Base-by-base conservation (phyloP, 192 early-diverging fungal species). In the Coemansia sp. region DNA sequence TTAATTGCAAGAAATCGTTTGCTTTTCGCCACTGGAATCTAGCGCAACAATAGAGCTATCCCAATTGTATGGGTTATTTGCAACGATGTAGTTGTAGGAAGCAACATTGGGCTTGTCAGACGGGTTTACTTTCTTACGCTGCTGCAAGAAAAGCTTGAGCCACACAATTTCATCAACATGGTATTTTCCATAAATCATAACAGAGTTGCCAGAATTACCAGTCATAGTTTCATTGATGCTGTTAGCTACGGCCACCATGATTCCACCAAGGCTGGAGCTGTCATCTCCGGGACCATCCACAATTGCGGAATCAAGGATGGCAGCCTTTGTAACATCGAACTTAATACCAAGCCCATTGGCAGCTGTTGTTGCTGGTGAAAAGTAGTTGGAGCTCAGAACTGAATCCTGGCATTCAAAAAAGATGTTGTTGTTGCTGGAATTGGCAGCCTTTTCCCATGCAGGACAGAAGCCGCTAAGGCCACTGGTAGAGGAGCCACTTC, bases 391-490 rank as follows among this genome's bases (percentile, higher is more conserved):
- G 53, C 23, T 18, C 23, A 24, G 8, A 21, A 45, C 26, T 0
- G 18, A 14, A 9, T 43, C 11, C 39, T 66, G 64, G 30, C 18
- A 5, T 0, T 38, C 12, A 1, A 23, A 38, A 60, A 67, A 67
- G 8, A 9, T 30, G 4, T 26, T 1, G 6, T 2, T 30, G 4
- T 10, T 24, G 6, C 2, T 10, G 33, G 56, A 44, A 10, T 33
- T 5, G 8, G 24, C 26, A 23, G 56, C 57, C 21, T 46, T 49
- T 3, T 38, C 14, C 65, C 65, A 67, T 6, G 56, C 65, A 35
- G 56, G 14, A 18, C 65, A 67, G 18, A 49, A 60, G 7, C 30
- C 34, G 35, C 52, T 48, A 23, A 67, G 57, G 41, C 57, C 44
- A 8, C 59, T 30, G n/a, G 45, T 49, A 6, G 65, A 67, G 9